These are phyloP conservation scores for Pharus latifolius DNA, from an alignment of 176 grass and related monocot genomes.

Conservation along the genomic window DNA sequence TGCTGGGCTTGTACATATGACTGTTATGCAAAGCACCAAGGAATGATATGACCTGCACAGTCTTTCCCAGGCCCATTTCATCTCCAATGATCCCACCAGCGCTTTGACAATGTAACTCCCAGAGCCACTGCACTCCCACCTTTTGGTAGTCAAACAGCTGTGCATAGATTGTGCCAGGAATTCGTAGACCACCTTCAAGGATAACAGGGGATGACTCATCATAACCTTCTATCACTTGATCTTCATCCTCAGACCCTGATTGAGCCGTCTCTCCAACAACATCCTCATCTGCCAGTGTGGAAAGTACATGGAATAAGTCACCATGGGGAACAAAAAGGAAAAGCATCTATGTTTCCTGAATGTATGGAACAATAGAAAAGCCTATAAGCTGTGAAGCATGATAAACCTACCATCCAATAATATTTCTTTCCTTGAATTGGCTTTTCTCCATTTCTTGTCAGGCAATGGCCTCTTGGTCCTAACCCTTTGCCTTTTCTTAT, in stretches of 20 bases:
- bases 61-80: slow-evolving; percentile 98
- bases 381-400: neutral
- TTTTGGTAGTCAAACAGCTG: slow-evolving; percentile 93
- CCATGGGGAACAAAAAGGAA: neutral
- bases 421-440: slow-evolving; percentile 27
- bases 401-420: slow-evolving; percentile 24
- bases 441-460: slow-evolving; percentile 74
- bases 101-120: slow-evolving; percentile 93
- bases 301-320: slow-evolving; percentile 12
- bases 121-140: slow-evolving; percentile 96
- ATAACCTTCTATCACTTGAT: slow-evolving; percentile 27
- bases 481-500: slow-evolving; percentile 38
- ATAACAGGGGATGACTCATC: slow-evolving; percentile 26
- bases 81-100: slow-evolving; percentile 93
- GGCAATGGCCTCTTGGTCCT: slow-evolving; percentile 63
- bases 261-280: neutral
- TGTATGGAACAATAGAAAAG: slow-evolving; percentile 1
- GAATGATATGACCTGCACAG: slow-evolving; percentile 77
- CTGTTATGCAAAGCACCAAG: slow-evolving; percentile 83
- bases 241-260: slow-evolving; percentile 47
- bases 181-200: slow-evolving; percentile 86
- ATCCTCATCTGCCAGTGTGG: slow-evolving; percentile 40
- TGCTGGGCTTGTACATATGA: slow-evolving; percentile 70
- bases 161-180: slow-evolving; percentile 51
- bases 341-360: neutral